These are phyloP conservation scores for Porodaedalea pini DNA, from an alignment of 1,284 basidiomycete genomes.

Conservation along the genomic window DNA sequence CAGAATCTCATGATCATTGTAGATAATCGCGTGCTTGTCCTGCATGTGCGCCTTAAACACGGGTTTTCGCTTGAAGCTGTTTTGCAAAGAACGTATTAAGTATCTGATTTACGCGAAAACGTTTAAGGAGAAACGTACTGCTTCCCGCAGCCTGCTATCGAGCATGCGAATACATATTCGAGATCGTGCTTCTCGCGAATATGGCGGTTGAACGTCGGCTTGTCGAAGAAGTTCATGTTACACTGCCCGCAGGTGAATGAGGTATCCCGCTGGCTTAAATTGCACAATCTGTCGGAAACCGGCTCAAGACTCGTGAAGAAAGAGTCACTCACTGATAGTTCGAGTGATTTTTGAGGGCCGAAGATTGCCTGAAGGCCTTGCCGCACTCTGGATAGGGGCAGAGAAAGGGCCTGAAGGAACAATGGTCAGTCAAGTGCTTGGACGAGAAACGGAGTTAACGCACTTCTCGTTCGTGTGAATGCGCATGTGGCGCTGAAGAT, in stretches of 20 bases:
- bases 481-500: slow-evolving; percentile 20
- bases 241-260: slow-evolving; percentile 11
- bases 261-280: slow-evolving; percentile 1
- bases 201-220: slow-evolving; percentile 19
- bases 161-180: slow-evolving; percentile 14
- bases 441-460: neutral
- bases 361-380: slow-evolving; percentile 19
- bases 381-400: slow-evolving; percentile 14
- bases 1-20: slow-evolving; percentile 4
- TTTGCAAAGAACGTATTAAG: neutral
- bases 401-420: slow-evolving; percentile 13
- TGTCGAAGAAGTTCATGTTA: slow-evolving; percentile 19
- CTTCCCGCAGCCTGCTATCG: slow-evolving; percentile 8
- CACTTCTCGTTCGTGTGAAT: slow-evolving; percentile 22
- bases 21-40: slow-evolving; percentile 5
- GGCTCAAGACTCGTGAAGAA: neutral
- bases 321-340: slow-evolving; percentile 18
- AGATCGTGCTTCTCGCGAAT: slow-evolving; percentile 19
- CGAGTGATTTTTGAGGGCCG: slow-evolving; percentile 19
- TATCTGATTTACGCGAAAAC: neutral
- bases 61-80: slow-evolving; percentile 16
- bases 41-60: slow-evolving; percentile 17
- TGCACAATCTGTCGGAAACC: neutral
- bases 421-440: neutral
- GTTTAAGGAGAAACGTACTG: slow-evolving; percentile 1